A percentile compares a stretch with the other conserved stretches of the same genome.
phyloP scores from a whole-genome alignment of 2,329 filamentous ascomycete species.

The Claviceps sp. region DNA sequence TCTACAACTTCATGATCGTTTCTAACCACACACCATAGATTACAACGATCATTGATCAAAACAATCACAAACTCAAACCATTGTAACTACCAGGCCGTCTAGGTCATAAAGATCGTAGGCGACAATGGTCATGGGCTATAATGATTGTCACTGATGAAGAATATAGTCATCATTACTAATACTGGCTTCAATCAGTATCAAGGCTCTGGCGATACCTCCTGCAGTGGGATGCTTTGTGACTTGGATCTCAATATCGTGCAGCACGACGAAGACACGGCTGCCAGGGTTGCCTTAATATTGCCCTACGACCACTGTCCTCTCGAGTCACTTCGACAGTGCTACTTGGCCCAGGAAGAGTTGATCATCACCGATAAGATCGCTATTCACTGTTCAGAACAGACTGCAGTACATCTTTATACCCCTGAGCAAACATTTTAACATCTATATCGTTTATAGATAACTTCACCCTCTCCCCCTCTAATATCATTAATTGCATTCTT shows the following conservation, averaged over 20 bases:
- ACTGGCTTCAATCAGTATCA: background rate
- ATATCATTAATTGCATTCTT: too few relatives aligned
- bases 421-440: too few relatives aligned
- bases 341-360: too few relatives aligned
- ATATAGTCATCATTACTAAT: background rate
- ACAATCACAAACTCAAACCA: too few relatives aligned
- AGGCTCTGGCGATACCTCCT: background rate
- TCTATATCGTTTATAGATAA: too few relatives aligned
- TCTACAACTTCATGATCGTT: too few relatives aligned
- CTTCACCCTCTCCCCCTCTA: too few relatives aligned
- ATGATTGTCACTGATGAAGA: background rate
- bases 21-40: too few relatives aligned
- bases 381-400: background rate
- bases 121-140: too few relatives aligned
- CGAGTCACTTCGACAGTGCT: background rate
- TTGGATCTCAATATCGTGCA: conserved; percentile 3
- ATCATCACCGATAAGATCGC: background rate
- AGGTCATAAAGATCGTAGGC: background rate
- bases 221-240: conserved; percentile 1
- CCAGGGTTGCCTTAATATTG: background rate
- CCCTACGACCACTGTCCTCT: background rate
- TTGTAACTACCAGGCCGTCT: too few relatives aligned
- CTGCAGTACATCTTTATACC: too few relatives aligned
- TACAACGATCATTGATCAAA: too few relatives aligned
- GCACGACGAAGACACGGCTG: background rate